Percentiles rank a stretch among this genome's conserved stretches.
These are phyloP conservation scores for Aschersonia sp. DNA, from an alignment of 2,329 filamentous ascomycete species.

Conservation along the genomic window DNA sequence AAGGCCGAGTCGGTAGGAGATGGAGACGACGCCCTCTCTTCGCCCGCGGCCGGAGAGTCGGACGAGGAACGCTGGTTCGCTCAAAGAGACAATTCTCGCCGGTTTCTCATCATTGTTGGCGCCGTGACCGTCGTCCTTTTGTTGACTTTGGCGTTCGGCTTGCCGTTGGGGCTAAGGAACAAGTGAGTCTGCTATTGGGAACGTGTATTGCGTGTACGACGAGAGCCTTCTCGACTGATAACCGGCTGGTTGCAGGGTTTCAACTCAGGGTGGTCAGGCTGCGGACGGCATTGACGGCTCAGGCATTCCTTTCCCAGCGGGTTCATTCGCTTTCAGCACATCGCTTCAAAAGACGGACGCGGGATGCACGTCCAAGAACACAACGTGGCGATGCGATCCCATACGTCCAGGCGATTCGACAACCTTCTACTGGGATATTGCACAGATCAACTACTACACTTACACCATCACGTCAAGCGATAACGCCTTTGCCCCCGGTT, in stretches of 20 bases:
- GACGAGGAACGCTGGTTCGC: slow-evolving; percentile 7
- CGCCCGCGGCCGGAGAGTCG: slow-evolving; percentile 1
- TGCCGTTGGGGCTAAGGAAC: slow-evolving; percentile 23
- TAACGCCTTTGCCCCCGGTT: slow-evolving; percentile 41
- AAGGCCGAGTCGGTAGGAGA: neutral
- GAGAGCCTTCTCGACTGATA: neutral
- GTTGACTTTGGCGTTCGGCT: slow-evolving; percentile 21
- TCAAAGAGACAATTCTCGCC: slow-evolving; percentile 15
- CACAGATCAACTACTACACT: slow-evolving; percentile 18
- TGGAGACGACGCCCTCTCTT: slow-evolving; percentile 4
- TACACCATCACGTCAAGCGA: slow-evolving; percentile 38
- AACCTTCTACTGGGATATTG: slow-evolving; percentile 49
- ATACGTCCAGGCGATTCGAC: slow-evolving; percentile 27
- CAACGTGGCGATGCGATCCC: slow-evolving; percentile 50
- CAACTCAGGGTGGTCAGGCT: slow-evolving; percentile 1
- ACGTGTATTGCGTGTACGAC: neutral
- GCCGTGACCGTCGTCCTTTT: slow-evolving; percentile 16
- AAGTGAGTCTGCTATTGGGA: slow-evolving; percentile 7
- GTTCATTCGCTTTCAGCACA: slow-evolving; percentile 46
- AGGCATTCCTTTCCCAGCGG: slow-evolving; percentile 36
- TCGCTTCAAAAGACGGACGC: slow-evolving; percentile 37
- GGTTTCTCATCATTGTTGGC: slow-evolving; percentile 16
- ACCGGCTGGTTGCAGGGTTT: neutral
- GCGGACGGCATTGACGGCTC: slow-evolving; percentile 1
- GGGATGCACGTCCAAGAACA: slow-evolving; percentile 41